Evolutionary conservation across 371 early-diverging fungal species (phyloP).

Genomic region (Circinella umbellata): DNA sequence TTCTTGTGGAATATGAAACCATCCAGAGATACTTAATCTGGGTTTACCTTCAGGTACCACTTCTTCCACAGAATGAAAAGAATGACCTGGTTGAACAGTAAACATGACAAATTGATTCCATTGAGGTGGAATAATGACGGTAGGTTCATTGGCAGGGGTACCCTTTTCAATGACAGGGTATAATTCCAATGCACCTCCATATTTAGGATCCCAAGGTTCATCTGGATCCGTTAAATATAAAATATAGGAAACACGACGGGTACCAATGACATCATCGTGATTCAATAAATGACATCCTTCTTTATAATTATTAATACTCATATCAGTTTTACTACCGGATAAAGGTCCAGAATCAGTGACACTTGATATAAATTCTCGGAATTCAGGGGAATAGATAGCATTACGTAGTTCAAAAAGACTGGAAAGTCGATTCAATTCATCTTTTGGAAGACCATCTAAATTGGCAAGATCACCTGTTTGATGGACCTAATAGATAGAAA

Average conservation of each 20-base stretch:
- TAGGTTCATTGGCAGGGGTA: conserved; percentile 67
- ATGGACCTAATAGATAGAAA: conserved; percentile 34
- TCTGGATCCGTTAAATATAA: conserved; percentile 77
- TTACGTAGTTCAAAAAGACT: conserved; percentile 65
- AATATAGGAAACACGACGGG: conserved; percentile 76
- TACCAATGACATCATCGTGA: conserved; percentile 85
- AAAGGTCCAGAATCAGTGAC: conserved; percentile 75
- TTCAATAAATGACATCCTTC: conserved; percentile 75
- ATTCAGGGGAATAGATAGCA: conserved; percentile 72
- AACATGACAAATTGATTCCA: conserved; percentile 83
- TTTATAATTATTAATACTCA: conserved; percentile 68
- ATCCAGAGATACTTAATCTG: conserved; percentile 74
- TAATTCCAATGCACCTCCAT: conserved; percentile 77
- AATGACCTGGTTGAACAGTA: conserved; percentile 77
- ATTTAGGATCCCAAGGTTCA: conserved; percentile 57
- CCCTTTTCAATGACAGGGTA: conserved; percentile 68
- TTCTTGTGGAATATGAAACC: conserved; percentile 76
- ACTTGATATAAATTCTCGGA: conserved; percentile 65
- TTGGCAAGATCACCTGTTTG: conserved; percentile 85
- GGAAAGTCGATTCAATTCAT: conserved; percentile 56
- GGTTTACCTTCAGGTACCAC: conserved; percentile 64
- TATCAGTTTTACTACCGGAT: conserved; percentile 66
- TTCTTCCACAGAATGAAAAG: conserved; percentile 81
- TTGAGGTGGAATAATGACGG: conserved; percentile 61
- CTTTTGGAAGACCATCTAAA: conserved; percentile 68